Conservation (phyloP, 305 asterid species). For the Fraxinus sp. region DNA sequence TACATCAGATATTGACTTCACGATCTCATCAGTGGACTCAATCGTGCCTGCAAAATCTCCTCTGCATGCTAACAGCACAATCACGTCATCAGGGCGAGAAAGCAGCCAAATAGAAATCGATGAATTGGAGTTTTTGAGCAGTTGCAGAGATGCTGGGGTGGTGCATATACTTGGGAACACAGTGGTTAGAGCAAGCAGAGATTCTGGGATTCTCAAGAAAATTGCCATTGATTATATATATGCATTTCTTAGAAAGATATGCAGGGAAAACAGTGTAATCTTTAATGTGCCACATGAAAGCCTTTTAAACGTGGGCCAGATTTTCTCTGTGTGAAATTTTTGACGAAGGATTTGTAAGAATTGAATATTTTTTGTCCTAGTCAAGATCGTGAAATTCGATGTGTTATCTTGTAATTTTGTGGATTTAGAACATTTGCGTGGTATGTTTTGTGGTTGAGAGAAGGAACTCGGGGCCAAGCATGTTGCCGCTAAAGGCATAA, state of each 20-base stretch:
- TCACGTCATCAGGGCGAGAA: conserved; percentile 50
- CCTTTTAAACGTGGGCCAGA: conserved; percentile 90
- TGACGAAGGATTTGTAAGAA: neutral
- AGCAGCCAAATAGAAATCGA: conserved; percentile 64
- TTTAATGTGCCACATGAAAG: conserved; percentile 96
- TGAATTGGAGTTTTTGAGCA: conserved; percentile 73
- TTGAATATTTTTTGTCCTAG: neutral
- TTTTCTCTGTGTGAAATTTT: conserved; percentile 62
- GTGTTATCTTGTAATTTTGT: neutral
- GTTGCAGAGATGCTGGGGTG: conserved; percentile 87
- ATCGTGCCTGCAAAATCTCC: conserved; percentile 62
- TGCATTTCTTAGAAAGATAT: conserved; percentile 95
- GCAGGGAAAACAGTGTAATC: conserved; percentile 97
- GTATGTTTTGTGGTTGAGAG: neutral
- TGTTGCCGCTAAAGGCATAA: neutral
- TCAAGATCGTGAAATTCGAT: neutral
- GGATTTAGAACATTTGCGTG: neutral
- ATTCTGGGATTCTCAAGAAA: conserved; percentile 66
- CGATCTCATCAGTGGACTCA: conserved; percentile 67
- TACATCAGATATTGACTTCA: conserved; percentile 38
- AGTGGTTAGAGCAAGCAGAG: conserved; percentile 76
- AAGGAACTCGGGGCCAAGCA: neutral
- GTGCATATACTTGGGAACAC: conserved; percentile 96
- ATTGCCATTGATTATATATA: conserved; percentile 83
- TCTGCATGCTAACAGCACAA: conserved; percentile 30